Conservation (phyloP, 108 stramenopile genomes). For the Skeletonema costatum region DNA sequence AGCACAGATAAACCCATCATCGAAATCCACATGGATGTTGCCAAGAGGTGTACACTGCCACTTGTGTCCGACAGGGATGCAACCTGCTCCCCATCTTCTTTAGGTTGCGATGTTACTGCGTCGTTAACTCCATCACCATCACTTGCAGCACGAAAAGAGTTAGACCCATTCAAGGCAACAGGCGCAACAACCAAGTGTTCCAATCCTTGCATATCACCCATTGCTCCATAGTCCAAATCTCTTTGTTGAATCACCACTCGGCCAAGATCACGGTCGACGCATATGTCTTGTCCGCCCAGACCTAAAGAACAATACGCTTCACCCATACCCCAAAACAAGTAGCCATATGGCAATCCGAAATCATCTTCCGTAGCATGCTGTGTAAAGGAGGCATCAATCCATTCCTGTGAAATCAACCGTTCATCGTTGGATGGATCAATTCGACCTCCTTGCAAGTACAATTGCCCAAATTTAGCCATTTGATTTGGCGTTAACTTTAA, state of each 20-base stretch:
- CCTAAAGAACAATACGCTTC: background rate
- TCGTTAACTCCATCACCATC: no score
- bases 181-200: background rate
- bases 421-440: background rate
- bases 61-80: no score
- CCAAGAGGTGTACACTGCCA: no score
- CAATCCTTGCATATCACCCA: no score
- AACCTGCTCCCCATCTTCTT: no score
- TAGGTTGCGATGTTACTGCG: no score
- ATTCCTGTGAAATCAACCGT: background rate
- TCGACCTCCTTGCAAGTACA: conserved; percentile 11
- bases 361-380: background rate
- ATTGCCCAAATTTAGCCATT: conserved; percentile 30
- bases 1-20: no score
- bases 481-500: background rate
- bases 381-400: background rate
- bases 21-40: no score
- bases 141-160: no score
- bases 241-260: conserved; percentile 1
- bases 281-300: background rate
- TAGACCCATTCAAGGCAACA: no score
- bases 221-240: background rate
- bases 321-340: background rate
- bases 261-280: background rate
- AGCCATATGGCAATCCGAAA: background rate